A percentile compares a stretch with the other conserved stretches of the same genome.
phyloP scores from a whole-genome alignment of 2,329 filamentous ascomycete species.

The Leptosphaerulina australis region DNA sequence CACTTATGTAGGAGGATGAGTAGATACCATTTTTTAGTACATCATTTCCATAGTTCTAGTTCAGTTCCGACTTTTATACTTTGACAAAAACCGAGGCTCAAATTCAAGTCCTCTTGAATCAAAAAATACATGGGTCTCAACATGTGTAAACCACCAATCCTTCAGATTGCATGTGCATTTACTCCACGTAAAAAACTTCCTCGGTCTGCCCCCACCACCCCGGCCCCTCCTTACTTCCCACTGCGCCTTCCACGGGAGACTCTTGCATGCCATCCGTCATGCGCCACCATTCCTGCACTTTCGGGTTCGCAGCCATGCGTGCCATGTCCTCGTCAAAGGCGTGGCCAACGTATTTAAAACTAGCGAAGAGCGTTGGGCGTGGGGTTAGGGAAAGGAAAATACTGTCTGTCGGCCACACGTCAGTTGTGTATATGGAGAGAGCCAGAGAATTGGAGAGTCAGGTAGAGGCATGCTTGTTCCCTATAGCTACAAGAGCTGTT shows the following conservation, averaged over 20 bases:
- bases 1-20: background rate
- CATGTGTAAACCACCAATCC: too few species aligned
- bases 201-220: conserved; percentile 73
- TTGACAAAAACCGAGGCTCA: too few species aligned
- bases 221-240: conserved; percentile 31
- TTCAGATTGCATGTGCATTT: too few species aligned
- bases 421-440: background rate
- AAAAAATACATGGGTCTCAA: too few species aligned
- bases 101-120: too few species aligned
- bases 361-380: conserved; percentile 69
- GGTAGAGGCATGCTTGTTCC: too few species aligned
- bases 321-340: conserved; percentile 77
- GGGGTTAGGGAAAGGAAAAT: conserved; percentile 70
- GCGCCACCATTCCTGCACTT: conserved; percentile 78
- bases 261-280: conserved; percentile 80
- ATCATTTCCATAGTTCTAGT: conserved; percentile 5
- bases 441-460: background rate
- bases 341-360: conserved; percentile 78
- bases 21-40: conserved; percentile 15
- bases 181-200: conserved; percentile 68
- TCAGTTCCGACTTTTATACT: too few species aligned
- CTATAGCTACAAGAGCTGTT: too few species aligned
- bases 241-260: conserved; percentile 58
- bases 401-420: conserved; percentile 37
- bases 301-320: conserved; percentile 72